Base-by-base conservation (phyloP, 371 early-diverging fungal species). In the Mucor mucedo region DNA sequence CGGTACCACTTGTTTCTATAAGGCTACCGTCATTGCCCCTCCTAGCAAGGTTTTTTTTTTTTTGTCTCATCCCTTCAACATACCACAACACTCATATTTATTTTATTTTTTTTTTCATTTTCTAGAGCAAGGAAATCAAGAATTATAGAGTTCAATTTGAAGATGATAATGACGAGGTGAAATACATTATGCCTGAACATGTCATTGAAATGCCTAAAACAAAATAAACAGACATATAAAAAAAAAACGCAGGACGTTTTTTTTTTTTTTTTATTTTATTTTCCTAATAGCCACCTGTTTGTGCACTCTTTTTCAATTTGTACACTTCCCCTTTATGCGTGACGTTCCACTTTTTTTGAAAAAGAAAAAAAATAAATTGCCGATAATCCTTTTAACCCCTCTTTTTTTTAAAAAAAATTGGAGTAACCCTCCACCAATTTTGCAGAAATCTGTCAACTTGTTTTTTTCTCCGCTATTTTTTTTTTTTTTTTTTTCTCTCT, bases 1-100 rank as follows among this genome's bases (percentile, higher is more conserved):
- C 6, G 83, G 84, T 0, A 94, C 92, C 14, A 93, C 93, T 2
- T 93, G 92, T 63, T 95, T 95, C 65, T 94, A 95, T 72, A 86
- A 88, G 62, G 95, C 90, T 0, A 79, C 72, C 4, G 92, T 95
- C 2, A 77, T 88, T 6, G 67, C 77, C 5, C 86, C 91, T 38
- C 93, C 94, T 5, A 84, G 78, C 57, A 88, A 89, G 87, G 88
- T 89, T 21, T n/a, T n/a, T n/a, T n/a, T n/a, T n/a, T n/a, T n/a
- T 21, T 21, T 21, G 21, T 21, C 21, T 21, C 21, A 21, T 21
- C 21, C 21, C 21, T 21, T n/a, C n/a, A n/a, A n/a, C n/a, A n/a
- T n/a, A n/a, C n/a, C n/a, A n/a, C n/a, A n/a, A n/a, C n/a, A n/a
- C n/a, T n/a, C n/a, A n/a, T n/a, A n/a, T n/a, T n/a, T n/a, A n/a